Base-by-base conservation (phyloP, 1,284 basidiomycete genomes). In the Grifola frondosa region DNA sequence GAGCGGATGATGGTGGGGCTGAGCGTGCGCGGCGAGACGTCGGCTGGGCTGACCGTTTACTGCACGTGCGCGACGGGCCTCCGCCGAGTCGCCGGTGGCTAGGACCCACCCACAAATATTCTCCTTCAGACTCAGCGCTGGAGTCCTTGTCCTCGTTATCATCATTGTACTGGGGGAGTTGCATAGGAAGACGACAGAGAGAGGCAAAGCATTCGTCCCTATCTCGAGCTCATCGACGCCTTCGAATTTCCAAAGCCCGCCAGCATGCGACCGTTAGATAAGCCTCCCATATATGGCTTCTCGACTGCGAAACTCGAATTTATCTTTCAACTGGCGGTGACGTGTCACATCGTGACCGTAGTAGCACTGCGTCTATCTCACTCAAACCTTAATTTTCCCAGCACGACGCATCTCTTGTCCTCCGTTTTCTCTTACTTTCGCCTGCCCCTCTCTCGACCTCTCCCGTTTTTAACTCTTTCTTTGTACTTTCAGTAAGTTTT, bases 361-460 rank as follows among this genome's bases (percentile, higher is more conserved):
- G n/a, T n/a, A n/a, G n/a, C n/a, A n/a, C n/a, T n/a, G n/a, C n/a
- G n/a, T n/a, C n/a, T n/a, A n/a, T n/a, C n/a, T n/a, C n/a, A n/a
- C n/a, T n/a, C n/a, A n/a, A n/a, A n/a, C n/a, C n/a, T n/a, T n/a
- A n/a, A n/a, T n/a, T n/a, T n/a, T n/a, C n/a, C n/a, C n/a, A n/a
- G n/a, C n/a, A n/a, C n/a, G n/a, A n/a, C n/a, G n/a, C 49, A 60
- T 59, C 56, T 36, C 55, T 53, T 50, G 49, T 47, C 54, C 53
- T 53, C 48, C 41, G 49, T 59, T 61, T 59, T 55, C 56, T 57
- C 60, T 61, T 60, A 61, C 61, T 61, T 56, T 60, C 62, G 61
- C 54, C 62, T 61, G 40, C 57, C 56, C 60, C 53, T 53, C 54
- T 47, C 56, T 57, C 56, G 48, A 55, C 58, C 60, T 56, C 50